Conservation (phyloP, 2,329 filamentous ascomycete species). For the Talaromyces sp. region DNA sequence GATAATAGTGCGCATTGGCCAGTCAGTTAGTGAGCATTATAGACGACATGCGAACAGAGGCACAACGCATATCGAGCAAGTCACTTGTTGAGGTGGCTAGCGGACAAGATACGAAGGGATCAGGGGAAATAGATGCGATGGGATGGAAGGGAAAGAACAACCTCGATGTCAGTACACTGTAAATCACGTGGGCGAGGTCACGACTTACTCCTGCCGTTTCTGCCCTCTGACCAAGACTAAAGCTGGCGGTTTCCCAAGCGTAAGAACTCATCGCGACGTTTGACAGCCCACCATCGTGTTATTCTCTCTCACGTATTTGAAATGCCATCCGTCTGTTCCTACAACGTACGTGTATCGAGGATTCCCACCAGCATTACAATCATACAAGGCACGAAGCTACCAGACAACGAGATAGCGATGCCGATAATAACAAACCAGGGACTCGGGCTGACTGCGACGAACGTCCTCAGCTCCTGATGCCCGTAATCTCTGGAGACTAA, state of each 20-base stretch:
- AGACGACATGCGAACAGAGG: neutral
- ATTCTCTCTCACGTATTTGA: neutral
- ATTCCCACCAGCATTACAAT: neutral
- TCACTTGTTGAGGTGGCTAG: neutral
- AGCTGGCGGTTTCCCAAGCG: neutral
- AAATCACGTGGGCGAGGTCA: constrained; percentile 4
- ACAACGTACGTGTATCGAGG: neutral
- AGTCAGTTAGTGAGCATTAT: neutral
- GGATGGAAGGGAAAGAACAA: constrained; percentile 1
- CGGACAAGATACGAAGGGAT: neutral
- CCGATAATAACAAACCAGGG: neutral
- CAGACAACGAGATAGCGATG: neutral
- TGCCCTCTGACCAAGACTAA: neutral
- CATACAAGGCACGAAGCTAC: neutral
- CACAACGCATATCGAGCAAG: neutral
- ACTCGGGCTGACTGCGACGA: neutral
- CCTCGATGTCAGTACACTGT: neutral
- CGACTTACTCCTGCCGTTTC: neutral
- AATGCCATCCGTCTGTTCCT: neutral
- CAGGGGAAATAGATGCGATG: neutral
- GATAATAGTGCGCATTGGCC: neutral
- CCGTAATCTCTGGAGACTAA: neutral
- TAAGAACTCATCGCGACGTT: neutral
- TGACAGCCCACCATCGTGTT: neutral
- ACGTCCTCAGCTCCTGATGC: neutral